Conservation (phyloP, 441 rosid species). For the Heliophila coronopifolia region DNA sequence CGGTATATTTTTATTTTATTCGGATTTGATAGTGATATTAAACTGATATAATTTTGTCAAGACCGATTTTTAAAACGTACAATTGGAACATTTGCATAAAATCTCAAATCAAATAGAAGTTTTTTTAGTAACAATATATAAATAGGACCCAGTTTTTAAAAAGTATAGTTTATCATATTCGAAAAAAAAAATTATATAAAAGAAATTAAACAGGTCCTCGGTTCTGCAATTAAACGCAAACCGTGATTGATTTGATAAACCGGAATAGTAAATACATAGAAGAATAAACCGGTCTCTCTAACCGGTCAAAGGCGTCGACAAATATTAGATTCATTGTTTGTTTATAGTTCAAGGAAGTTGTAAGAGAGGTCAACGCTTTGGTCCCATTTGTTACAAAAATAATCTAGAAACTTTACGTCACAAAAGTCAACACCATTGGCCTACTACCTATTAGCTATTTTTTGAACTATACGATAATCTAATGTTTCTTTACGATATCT, state of each 20-base stretch:
- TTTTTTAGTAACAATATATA: too few relatives aligned
- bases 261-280: neutral
- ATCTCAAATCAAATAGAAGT: too few relatives aligned
- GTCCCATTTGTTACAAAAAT: constrained; percentile 13
- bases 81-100: too few relatives aligned
- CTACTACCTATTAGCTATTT: constrained; percentile 3
- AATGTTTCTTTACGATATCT: constrained; percentile 20
- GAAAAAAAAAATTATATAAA: too few relatives aligned
- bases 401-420: constrained; percentile 24
- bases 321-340: constrained; percentile 13
- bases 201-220: too few relatives aligned
- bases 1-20: too few relatives aligned
- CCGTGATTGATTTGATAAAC: neutral
- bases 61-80: too few relatives aligned
- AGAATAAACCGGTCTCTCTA: neutral
- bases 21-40: too few relatives aligned
- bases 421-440: constrained; percentile 24
- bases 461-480: constrained; percentile 10
- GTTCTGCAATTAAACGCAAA: too few relatives aligned
- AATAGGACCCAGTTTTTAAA: too few relatives aligned
- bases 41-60: too few relatives aligned
- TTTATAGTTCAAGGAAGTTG: constrained; percentile 9
- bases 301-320: constrained; percentile 7
- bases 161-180: too few relatives aligned
- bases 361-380: constrained; percentile 25